Base-by-base conservation (phyloP, 805 yeast species). In the Candida wancherniae region DNA sequence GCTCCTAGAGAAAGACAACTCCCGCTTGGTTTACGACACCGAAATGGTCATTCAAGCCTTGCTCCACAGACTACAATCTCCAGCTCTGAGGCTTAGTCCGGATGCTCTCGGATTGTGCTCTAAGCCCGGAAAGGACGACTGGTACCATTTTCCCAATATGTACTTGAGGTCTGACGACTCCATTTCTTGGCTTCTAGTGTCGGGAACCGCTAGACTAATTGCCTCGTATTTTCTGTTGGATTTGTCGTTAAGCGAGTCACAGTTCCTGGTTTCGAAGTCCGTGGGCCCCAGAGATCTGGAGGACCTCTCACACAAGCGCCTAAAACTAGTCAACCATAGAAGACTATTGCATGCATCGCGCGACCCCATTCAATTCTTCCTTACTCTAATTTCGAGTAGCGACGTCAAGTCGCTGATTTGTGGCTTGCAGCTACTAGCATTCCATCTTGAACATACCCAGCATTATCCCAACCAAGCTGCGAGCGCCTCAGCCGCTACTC, bases 101-200 rank as follows among this genome's bases (percentile, higher is more conserved):
- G 33, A 37, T 1, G 52, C 47, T 24, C 27, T 53, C 5, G 44
- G 42, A 3, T 6, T 34, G 8, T 32, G 19, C 21, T 26, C 15
- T 28, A 8, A 12, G 5, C 8, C 16, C 9, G 10, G 13, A 11
- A 16, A 9, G 11, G n/a, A 26, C 5, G 29, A 22, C 14, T 56
- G 64, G 65, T 58, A 55, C 27, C 33, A 41, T 6, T 38, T 61
- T 8, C 40, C 33, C 5, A 39, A 53, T 5, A 46, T 59, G 2
- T 45, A 39, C 23, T 39, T 58, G 21, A 31, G 21, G n/a, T 41
- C 55, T 5, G 22, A 36, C 8, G 34, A 47, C 18, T 26, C 34
- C 24, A 41, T 37, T 6, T 50, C 62, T 0, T 75, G 80, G 80
- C 47, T 74, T 9, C 39, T 61, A 4, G 31, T 56, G 1, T 31